Evolutionary conservation across 805 yeast genomes (phyloP).

Genomic region (Priceomyces castillae): DNA sequence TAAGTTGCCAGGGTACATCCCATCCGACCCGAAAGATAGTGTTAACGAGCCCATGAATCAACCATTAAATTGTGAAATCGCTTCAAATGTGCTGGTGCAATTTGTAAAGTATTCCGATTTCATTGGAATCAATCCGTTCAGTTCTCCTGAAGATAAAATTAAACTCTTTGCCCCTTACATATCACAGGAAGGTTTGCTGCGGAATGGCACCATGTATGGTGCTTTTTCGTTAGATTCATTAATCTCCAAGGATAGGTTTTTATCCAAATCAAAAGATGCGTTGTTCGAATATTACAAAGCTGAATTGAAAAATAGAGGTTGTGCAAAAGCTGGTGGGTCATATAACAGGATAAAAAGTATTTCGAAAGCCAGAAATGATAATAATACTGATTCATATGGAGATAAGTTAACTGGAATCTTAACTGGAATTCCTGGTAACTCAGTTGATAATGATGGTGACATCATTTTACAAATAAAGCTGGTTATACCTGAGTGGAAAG

Average conservation of each 20-base stretch:
- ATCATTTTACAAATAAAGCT: slow-evolving; percentile 17
- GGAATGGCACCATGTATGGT: background rate
- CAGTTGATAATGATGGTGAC: background rate
- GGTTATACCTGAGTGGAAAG: slow-evolving; percentile 24
- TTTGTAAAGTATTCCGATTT: background rate
- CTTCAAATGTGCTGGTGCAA: background rate
- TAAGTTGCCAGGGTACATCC: background rate
- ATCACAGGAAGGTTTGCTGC: background rate
- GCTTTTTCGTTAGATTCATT: background rate
- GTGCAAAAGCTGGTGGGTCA: background rate
- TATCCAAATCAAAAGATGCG: background rate
- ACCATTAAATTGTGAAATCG: background rate
- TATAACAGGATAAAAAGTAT: background rate
- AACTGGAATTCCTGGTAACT: background rate
- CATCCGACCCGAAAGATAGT: background rate
- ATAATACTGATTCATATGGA: background rate
- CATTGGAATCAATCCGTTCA: background rate
- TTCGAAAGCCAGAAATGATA: background rate
- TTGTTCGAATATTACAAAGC: background rate
- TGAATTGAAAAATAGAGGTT: background rate
- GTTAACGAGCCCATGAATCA: background rate
- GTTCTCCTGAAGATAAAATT: background rate
- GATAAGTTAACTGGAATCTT: background rate
- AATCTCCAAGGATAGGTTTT: background rate
- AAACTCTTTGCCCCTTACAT: background rate